Conservation (phyloP, 768 basidiomycete species). For the Lentinula sp. region DNA sequence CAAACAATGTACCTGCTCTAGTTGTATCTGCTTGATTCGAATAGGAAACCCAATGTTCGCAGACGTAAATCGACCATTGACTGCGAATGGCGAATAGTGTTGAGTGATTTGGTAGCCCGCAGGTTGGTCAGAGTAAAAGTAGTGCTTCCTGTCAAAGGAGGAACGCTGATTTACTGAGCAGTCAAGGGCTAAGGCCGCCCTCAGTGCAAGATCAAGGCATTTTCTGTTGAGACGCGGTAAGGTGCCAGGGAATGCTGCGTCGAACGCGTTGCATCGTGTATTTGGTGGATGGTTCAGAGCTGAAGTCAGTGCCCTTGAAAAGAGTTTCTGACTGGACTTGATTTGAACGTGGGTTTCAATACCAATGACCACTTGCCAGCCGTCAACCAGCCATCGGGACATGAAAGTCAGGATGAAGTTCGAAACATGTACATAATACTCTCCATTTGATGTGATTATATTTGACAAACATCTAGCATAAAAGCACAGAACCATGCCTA, state of each 20-base stretch:
- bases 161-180: conserved; percentile 61
- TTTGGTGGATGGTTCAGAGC: conserved; percentile 56
- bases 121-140: conserved; percentile 94
- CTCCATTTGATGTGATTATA: too few species aligned
- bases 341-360: conserved; percentile 96
- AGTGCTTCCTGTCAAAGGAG: conserved; percentile 95
- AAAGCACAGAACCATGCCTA: background rate
- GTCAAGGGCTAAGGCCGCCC: conserved; percentile 75
- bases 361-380: conserved; percentile 87
- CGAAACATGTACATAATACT: too few species aligned
- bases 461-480: background rate
- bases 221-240: conserved; percentile 66
- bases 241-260: conserved; percentile 91
- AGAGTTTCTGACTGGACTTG: conserved; percentile 81
- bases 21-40: conserved; percentile 90
- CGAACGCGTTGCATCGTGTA: conserved; percentile 66
- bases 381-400: conserved; percentile 21
- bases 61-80: conserved; percentile 51
- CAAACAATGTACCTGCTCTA: conserved; percentile 74
- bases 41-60: conserved; percentile 38
- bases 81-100: conserved; percentile 74
- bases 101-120: conserved; percentile 97
- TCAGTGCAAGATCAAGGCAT: conserved; percentile 74
- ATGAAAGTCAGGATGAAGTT: conserved; percentile 1
- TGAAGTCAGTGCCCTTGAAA: conserved; percentile 50